Conservation (phyloP, 306 rosid species). For the Acacia crassicarpa region DNA sequence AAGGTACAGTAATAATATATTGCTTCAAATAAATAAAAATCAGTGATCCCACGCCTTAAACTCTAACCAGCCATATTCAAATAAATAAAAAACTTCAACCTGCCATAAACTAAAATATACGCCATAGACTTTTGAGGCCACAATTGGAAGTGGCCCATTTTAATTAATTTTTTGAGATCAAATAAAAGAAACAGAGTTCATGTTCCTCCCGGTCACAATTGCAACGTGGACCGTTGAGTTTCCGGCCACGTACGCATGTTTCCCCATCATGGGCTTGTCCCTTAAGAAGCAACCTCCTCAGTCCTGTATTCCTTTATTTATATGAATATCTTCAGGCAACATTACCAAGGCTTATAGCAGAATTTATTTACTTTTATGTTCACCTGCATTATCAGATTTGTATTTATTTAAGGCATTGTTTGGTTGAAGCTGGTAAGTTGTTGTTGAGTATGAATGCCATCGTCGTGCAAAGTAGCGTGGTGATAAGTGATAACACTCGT, state of each 20-base stretch:
- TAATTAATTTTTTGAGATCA: background rate
- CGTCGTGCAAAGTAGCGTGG: too few relatives aligned
- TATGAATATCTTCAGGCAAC: background rate
- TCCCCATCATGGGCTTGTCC: background rate
- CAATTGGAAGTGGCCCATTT: background rate
- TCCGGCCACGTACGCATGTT: background rate
- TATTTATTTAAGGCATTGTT: too few relatives aligned
- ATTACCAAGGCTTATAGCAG: background rate
- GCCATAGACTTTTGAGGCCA: background rate
- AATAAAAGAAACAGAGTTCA: background rate
- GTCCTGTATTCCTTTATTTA: background rate
- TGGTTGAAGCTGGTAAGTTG: too few relatives aligned
- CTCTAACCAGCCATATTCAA: background rate
- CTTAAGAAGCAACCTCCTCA: background rate
- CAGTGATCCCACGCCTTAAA: background rate
- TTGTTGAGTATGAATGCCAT: too few relatives aligned
- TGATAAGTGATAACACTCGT: too few relatives aligned
- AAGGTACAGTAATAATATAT: background rate
- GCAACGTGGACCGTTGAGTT: constrained; percentile 7
- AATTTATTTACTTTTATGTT: background rate
- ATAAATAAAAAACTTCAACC: background rate
- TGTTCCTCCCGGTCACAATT: background rate
- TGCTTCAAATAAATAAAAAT: background rate
- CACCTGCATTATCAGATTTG: too few relatives aligned
- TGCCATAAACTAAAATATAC: background rate